Conservation (phyloP, 2,329 filamentous ascomycete genomes). For the Pseudopithomyces chartarum region DNA sequence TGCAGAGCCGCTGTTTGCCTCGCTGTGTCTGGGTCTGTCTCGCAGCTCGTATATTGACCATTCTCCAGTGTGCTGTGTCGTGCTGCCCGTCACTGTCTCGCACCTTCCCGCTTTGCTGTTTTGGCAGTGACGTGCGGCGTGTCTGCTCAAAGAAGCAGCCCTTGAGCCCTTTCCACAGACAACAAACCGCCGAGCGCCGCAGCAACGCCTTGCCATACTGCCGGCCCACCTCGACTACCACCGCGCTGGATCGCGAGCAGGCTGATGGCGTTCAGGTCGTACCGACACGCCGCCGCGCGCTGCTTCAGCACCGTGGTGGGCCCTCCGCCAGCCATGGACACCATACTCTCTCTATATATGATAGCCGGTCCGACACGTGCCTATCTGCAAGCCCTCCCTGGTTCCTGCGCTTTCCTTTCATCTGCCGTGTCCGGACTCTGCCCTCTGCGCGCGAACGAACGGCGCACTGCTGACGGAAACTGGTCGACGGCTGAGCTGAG, state of each 20-base stretch:
- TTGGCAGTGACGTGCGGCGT: background rate
- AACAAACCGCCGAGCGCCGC: background rate
- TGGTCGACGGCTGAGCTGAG: slow-evolving; percentile 6
- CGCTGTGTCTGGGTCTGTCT: background rate
- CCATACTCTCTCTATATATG: background rate
- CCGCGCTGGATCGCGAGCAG: background rate
- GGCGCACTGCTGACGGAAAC: background rate
- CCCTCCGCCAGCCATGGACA: background rate
- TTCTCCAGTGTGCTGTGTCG: background rate
- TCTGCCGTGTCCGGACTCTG: background rate
- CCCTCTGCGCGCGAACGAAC: background rate
- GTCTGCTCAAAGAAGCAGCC: background rate
- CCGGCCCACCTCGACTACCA: background rate
- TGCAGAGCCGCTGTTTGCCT: too few species aligned
- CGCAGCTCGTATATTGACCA: background rate
- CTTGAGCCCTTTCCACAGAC: background rate
- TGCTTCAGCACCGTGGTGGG: background rate
- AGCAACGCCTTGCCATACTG: slow-evolving; percentile 1
- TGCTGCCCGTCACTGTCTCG: background rate
- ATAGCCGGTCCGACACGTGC: background rate
- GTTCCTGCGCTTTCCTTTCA: background rate
- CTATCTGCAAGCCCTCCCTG: too few species aligned
- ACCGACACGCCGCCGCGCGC: background rate
- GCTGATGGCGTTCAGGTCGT: background rate
- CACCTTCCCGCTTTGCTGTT: slow-evolving; percentile 2